Evolutionary conservation across 768 basidiomycete genomes (phyloP).

Genomic region (Lactifluus pinguis): DNA sequence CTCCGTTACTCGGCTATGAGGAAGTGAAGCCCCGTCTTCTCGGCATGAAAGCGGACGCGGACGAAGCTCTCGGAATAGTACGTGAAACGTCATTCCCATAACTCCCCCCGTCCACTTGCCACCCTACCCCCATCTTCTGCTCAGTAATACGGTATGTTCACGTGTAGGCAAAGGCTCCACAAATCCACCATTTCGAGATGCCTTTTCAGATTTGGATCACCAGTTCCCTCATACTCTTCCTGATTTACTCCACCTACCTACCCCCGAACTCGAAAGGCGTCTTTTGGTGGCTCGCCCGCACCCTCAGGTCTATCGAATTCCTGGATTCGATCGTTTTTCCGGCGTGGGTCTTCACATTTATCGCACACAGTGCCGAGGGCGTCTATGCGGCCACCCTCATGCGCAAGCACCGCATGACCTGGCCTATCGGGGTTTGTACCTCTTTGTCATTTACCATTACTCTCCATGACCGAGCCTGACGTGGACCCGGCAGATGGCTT

Average conservation of each 20-base stretch:
- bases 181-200: constrained; percentile 47
- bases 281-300: constrained; percentile 26
- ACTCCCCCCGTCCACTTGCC: neutral
- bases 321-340: constrained; percentile 23
- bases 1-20: constrained; percentile 64
- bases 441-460: constrained; percentile 10
- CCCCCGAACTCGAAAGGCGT: constrained; percentile 17
- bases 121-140: neutral
- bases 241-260: constrained; percentile 30
- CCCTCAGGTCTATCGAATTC: constrained; percentile 27
- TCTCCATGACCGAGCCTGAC: neutral
- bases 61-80: constrained; percentile 76
- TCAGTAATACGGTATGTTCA: neutral
- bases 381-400: constrained; percentile 41
- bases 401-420: constrained; percentile 42
- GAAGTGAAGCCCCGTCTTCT: constrained; percentile 76
- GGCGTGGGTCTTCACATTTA: constrained; percentile 28
- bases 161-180: constrained; percentile 33
- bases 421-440: constrained; percentile 31
- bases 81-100: constrained; percentile 19
- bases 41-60: constrained; percentile 72
- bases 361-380: constrained; percentile 38
- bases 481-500: constrained; percentile 34
- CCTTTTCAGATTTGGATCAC: constrained; percentile 28
- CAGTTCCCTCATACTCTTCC: constrained; percentile 23